Base-by-base conservation (phyloP, 768 basidiomycete genomes). In the Lentinula lateritia region DNA sequence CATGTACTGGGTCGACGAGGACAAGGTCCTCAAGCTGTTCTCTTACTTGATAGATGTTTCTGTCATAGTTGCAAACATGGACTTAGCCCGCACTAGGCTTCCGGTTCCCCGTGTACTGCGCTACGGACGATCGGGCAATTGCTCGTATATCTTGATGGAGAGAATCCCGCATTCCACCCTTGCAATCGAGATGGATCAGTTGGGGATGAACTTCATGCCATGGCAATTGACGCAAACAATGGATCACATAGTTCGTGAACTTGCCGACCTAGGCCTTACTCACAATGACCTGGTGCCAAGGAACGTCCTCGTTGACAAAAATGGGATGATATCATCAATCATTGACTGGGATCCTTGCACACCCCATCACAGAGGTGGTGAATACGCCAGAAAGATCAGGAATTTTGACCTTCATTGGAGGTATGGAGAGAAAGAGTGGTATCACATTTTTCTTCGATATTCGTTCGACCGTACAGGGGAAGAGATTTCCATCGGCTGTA, bases 101-200 rank as follows among this genome's bases (percentile, higher is more conserved):
- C 57, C 57, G 20, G 57, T 58, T 36, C 57, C 57, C 16, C 43
- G 35, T 20, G 57, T 58, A 3, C 28, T 46, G 15, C 43, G 48
- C 16, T 50, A 58, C 9, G 57, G 57, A n/a, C 28, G 16, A 16
- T 58, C 36, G 6, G 53, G 53, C n/a, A 55, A 55, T 18, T 68
- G 54, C 60, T 59, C 34, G 42, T 48, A 42, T 63, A 63, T 23
- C 45, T 63, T 55, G 57, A 58, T 39, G 64, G 59, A 46, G n/a
- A 62, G n/a, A 57, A 68, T 55, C 15, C 53, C 38, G 3, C n/a
- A 55, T 23, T n/a, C 8, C 16, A 55, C 20, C 32, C 38, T 55
- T 20, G 34, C 53, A 16, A 10, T 20, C 16, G 35, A 12, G 18
- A 16, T 55, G 38, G n/a, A 16, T 5, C 18, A 23, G 1, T 39